These are phyloP conservation scores for Mycena latifolia DNA, from an alignment of 768 basidiomycete genomes.

Conservation along the genomic window DNA sequence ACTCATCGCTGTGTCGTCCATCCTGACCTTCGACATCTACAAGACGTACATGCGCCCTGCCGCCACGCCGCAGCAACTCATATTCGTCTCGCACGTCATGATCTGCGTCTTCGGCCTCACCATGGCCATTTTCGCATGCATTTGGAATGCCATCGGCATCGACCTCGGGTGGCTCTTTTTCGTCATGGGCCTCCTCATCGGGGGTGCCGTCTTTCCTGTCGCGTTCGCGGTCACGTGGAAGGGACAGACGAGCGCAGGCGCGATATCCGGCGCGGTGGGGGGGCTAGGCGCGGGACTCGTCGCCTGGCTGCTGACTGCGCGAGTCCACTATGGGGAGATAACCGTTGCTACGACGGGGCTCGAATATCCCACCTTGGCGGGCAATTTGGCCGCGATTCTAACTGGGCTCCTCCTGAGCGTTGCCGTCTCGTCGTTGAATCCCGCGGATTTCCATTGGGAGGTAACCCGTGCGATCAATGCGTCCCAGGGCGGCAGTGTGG, in stretches of 20 bases:
- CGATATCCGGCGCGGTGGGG: slow-evolving; percentile 47
- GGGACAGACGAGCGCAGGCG: slow-evolving; percentile 45
- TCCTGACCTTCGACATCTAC: slow-evolving; percentile 59
- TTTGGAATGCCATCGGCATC: slow-evolving; percentile 26
- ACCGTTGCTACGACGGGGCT: slow-evolving; percentile 27
- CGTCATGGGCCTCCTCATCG: slow-evolving; percentile 28
- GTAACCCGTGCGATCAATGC: slow-evolving; percentile 20
- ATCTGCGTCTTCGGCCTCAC: slow-evolving; percentile 22
- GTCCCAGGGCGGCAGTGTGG: background rate
- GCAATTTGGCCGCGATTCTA: slow-evolving; percentile 18
- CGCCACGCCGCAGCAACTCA: slow-evolving; percentile 21
- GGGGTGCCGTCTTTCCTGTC: slow-evolving; percentile 27
- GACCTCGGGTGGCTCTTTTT: slow-evolving; percentile 27
- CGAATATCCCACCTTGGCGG: slow-evolving; percentile 29
- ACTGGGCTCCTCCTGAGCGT: slow-evolving; percentile 19
- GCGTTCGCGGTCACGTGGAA: slow-evolving; percentile 42
- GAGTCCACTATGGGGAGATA: slow-evolving; percentile 41
- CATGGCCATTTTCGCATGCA: slow-evolving; percentile 20
- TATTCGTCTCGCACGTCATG: slow-evolving; percentile 24
- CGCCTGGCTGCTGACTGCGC: slow-evolving; percentile 51
- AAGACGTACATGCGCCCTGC: slow-evolving; percentile 19
- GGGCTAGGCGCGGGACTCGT: slow-evolving; percentile 48
- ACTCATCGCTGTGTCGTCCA: slow-evolving; percentile 54
- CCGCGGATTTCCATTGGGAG: slow-evolving; percentile 22
- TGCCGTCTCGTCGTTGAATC: slow-evolving; percentile 15